Evolutionary conservation across 2,329 filamentous ascomycete genomes (phyloP).

Genomic region (Diplodia seriata): DNA sequence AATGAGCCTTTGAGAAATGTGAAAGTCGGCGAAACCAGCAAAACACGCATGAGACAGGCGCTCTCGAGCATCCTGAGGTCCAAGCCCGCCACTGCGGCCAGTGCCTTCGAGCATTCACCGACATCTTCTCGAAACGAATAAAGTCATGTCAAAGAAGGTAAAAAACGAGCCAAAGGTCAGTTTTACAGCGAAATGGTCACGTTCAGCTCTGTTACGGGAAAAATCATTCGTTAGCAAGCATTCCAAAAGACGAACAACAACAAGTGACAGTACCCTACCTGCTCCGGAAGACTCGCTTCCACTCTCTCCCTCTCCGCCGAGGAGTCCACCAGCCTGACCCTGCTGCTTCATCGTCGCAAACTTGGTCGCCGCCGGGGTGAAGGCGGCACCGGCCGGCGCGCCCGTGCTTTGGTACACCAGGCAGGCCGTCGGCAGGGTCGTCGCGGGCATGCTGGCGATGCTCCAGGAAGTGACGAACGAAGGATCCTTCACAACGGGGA

Average conservation of each 20-base stretch:
- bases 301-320: neutral
- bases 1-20: neutral
- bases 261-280: constrained; percentile 6
- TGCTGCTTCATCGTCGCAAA: constrained; percentile 18
- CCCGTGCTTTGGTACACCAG: constrained; percentile 19
- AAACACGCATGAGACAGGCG: neutral
- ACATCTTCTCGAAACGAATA: neutral
- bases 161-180: neutral
- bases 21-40: neutral
- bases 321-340: neutral
- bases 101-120: neutral
- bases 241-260: neutral
- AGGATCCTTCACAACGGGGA: constrained; percentile 14
- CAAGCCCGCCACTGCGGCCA: too few species aligned
- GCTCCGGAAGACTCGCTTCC: neutral
- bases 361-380: constrained; percentile 22
- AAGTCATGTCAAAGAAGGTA: neutral
- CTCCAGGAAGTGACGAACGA: constrained; percentile 1
- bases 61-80: neutral
- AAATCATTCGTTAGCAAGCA: neutral
- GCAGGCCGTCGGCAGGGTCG: constrained; percentile 15
- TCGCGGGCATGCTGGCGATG: constrained; percentile 15
- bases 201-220: neutral
- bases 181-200: neutral
- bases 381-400: constrained; percentile 1